phyloP scores from a whole-genome alignment of 306 rosid species.

The Hippophae rhamnoides region DNA sequence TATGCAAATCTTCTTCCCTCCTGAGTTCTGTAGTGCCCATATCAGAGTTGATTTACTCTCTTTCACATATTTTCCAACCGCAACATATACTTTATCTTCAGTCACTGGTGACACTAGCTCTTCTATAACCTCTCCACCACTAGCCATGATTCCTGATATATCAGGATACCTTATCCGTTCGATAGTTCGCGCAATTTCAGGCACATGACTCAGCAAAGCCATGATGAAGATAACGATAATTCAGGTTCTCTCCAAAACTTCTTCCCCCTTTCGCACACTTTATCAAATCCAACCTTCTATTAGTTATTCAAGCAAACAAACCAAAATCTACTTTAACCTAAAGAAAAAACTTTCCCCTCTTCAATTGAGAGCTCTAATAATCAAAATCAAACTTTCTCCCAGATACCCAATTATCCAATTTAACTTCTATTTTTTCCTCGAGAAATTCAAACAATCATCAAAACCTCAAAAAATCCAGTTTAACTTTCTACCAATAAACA shows the following conservation, averaged over 20 bases:
- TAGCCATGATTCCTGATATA: slow-evolving; percentile 25
- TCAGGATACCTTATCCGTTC: slow-evolving; percentile 35
- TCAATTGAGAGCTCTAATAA: background rate
- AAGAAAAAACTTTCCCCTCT: background rate
- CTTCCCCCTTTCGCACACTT: background rate
- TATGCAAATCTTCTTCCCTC: slow-evolving; percentile 63
- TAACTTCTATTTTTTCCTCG: background rate
- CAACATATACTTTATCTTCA: slow-evolving; percentile 47
- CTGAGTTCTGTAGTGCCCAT: slow-evolving; percentile 67
- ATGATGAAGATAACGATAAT: slow-evolving; percentile 18
- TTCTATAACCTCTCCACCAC: slow-evolving; percentile 32
- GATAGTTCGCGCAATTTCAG: slow-evolving; percentile 21
- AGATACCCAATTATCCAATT: background rate
- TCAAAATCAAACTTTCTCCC: background rate
- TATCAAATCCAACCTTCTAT: background rate
- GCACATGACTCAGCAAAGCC: slow-evolving; percentile 46
- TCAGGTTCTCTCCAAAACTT: slow-evolving; percentile 1
- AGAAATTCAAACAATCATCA: slow-evolving; percentile 9
- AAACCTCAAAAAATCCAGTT: slow-evolving; percentile 7
- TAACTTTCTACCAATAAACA: no score
- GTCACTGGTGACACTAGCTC: slow-evolving; percentile 25
- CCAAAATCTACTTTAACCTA: no score
- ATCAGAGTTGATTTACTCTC: slow-evolving; percentile 43
- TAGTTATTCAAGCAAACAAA: no score
- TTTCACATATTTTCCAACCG: slow-evolving; percentile 61